Percentiles rank a stretch among this genome's conserved stretches.
Evolutionary conservation across 2,329 filamentous ascomycete species (phyloP).

Genomic region (Huntiella savannae): DNA sequence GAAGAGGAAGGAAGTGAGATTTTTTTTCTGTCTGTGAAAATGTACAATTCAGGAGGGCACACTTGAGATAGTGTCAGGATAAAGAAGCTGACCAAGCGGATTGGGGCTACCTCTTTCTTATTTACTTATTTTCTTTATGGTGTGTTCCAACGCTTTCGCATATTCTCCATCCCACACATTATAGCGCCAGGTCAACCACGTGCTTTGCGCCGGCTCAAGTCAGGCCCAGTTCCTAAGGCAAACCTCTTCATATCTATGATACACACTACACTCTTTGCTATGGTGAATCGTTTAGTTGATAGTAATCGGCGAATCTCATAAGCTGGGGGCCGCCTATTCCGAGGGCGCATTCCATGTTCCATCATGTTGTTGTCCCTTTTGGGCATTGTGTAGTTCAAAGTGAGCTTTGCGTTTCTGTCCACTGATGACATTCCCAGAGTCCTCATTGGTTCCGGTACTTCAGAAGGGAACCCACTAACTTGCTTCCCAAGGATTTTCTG

Average conservation of each 20-base stretch:
- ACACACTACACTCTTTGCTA: neutral
- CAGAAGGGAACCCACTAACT: neutral
- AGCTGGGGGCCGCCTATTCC: no score
- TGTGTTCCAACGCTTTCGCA: no score
- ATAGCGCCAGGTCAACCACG: neutral
- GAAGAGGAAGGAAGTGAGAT: no score
- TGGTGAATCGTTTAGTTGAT: neutral
- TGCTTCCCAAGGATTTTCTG: conserved; percentile 1
- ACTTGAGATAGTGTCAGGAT: no score
- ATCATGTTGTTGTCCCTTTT: conserved; percentile 4
- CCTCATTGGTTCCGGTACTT: conserved; percentile 2
- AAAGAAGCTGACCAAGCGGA: no score
- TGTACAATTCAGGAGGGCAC: no score
- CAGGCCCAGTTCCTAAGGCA: neutral
- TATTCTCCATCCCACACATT: no score
- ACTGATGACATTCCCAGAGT: conserved; percentile 3
- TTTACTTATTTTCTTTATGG: no score
- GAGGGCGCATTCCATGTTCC: no score
- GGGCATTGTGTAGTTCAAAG: conserved; percentile 3
- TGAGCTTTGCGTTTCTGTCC: neutral
- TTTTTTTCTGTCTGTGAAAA: no score
- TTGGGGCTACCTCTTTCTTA: no score
- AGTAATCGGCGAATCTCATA: no score
- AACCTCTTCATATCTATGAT: neutral
- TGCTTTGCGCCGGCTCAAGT: neutral